These are phyloP conservation scores for Beta corolliflora DNA, from an alignment of 179 eudicot genomes.

Conservation along the genomic window DNA sequence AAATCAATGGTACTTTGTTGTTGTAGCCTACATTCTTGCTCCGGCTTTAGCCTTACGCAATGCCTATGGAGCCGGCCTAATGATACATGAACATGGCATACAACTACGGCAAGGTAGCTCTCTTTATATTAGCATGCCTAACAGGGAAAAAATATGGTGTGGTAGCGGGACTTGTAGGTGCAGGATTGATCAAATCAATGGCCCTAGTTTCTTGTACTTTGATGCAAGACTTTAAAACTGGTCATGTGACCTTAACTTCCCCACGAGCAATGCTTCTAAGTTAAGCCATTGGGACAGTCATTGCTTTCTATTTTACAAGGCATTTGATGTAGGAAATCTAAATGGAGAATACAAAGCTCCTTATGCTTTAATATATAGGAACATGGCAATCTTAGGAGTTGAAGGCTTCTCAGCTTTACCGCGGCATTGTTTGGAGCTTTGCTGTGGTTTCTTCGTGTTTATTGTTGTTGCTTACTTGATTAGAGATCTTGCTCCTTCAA, in stretches of 20 bases:
- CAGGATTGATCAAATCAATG: slow-evolving; percentile 64
- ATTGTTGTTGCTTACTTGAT: slow-evolving; percentile 53
- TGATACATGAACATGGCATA: slow-evolving; percentile 79
- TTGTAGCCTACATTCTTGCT: slow-evolving; percentile 57
- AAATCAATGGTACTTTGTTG: slow-evolving; percentile 66
- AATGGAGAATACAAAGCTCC: slow-evolving; percentile 82
- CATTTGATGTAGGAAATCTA: slow-evolving; percentile 73
- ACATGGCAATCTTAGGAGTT: slow-evolving; percentile 72
- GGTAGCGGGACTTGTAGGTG: slow-evolving; percentile 63
- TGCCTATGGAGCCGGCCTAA: slow-evolving; percentile 81
- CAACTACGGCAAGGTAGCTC: slow-evolving; percentile 74
- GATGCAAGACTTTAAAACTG: slow-evolving; percentile 83
- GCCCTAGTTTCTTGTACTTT: slow-evolving; percentile 54
- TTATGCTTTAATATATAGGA: slow-evolving; percentile 66
- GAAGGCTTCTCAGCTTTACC: slow-evolving; percentile 82
- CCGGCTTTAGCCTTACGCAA: slow-evolving; percentile 77
- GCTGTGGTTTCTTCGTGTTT: slow-evolving; percentile 59
- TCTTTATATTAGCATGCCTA: slow-evolving; percentile 56
- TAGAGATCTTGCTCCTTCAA: slow-evolving; percentile 49
- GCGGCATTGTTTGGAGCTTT: slow-evolving; percentile 62
- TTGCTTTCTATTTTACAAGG: slow-evolving; percentile 70
- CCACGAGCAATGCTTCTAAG: slow-evolving; percentile 76
- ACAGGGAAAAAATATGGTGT: slow-evolving; percentile 62
- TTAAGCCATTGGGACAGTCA: slow-evolving; percentile 65
- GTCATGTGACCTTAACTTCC: slow-evolving; percentile 66